Percentiles rank a stretch among this genome's conserved stretches.
phyloP scores from a whole-genome alignment of 2,329 filamentous ascomycete species.

The Penicillium frequentans region DNA sequence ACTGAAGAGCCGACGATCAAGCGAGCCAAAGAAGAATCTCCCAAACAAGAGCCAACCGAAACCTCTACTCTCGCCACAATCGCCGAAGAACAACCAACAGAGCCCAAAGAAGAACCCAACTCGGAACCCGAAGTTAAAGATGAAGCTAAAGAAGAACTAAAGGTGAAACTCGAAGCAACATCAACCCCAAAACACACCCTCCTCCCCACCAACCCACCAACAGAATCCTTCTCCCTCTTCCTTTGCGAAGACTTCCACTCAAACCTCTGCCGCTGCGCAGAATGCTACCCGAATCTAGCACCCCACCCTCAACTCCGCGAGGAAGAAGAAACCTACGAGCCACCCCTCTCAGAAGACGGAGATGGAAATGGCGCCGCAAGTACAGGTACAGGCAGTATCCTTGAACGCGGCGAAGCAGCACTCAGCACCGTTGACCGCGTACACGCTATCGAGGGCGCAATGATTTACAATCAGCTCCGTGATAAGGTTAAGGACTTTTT shows the following conservation, averaged over 20 bases:
- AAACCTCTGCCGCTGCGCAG: constrained; percentile 75
- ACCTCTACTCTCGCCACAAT: constrained; percentile 2
- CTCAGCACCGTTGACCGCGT: constrained; percentile 91
- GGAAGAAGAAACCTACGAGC: constrained; percentile 92
- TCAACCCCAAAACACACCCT: constrained; percentile 57
- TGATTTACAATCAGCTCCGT: constrained; percentile 96
- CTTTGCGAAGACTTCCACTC: constrained; percentile 76
- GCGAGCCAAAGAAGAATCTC: constrained; percentile 49
- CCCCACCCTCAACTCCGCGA: constrained; percentile 80
- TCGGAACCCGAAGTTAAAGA: constrained; percentile 6
- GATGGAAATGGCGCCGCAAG: constrained; percentile 50
- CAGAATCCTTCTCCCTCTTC: constrained; percentile 75
- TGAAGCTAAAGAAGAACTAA: constrained; percentile 9
- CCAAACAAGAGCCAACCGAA: constrained; percentile 9
- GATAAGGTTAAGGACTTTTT: constrained; percentile 96
- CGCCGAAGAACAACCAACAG: constrained; percentile 1
- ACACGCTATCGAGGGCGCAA: constrained; percentile 89
- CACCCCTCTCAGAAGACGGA: constrained; percentile 71
- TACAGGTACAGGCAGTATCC: constrained; percentile 73
- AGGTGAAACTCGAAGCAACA: not conserved
- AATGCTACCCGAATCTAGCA: constrained; percentile 74
- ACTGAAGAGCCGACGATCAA: constrained; percentile 34
- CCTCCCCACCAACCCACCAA: constrained; percentile 56
- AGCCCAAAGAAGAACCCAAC: constrained; percentile 7
- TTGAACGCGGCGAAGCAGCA: constrained; percentile 89